These are phyloP conservation scores for Pichia rugopelliculosa DNA, from an alignment of 805 yeast genomes.

Conservation along the genomic window DNA sequence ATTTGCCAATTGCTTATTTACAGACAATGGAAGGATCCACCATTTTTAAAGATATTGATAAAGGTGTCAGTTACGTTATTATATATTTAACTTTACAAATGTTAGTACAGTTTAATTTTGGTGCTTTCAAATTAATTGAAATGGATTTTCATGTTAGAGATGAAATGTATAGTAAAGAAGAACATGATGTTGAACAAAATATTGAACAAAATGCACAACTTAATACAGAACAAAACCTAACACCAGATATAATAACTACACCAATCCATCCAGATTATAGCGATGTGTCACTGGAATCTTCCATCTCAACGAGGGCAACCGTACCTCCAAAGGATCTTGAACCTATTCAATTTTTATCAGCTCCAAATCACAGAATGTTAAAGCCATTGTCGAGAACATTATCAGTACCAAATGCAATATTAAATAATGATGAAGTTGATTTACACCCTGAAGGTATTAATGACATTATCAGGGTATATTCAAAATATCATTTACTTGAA, in stretches of 20 bases:
- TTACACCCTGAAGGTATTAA: conserved; percentile 30
- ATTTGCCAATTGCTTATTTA: conserved; percentile 77
- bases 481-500: conserved; percentile 34
- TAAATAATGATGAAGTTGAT: conserved; percentile 15
- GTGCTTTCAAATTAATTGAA: conserved; percentile 64
- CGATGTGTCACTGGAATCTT: neutral
- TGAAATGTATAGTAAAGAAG: neutral
- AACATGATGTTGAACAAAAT: neutral
- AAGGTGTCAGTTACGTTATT: conserved; percentile 82
- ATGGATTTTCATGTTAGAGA: conserved; percentile 50
- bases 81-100: conserved; percentile 65
- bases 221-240: neutral
- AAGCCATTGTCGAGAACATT: conserved; percentile 6
- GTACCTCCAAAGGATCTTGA: neutral
- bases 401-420: conserved; percentile 17
- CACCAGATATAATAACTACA: neutral
- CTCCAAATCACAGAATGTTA: neutral
- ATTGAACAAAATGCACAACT: neutral
- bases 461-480: conserved; percentile 44
- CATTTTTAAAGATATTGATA: conserved; percentile 51
- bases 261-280: neutral
- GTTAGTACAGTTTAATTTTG: conserved; percentile 64
- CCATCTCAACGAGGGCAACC: neutral
- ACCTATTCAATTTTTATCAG: neutral
- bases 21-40: conserved; percentile 64